Evolutionary conservation across 2,329 filamentous ascomycete species (phyloP).

Genomic region (Aureobasidium lini): DNA sequence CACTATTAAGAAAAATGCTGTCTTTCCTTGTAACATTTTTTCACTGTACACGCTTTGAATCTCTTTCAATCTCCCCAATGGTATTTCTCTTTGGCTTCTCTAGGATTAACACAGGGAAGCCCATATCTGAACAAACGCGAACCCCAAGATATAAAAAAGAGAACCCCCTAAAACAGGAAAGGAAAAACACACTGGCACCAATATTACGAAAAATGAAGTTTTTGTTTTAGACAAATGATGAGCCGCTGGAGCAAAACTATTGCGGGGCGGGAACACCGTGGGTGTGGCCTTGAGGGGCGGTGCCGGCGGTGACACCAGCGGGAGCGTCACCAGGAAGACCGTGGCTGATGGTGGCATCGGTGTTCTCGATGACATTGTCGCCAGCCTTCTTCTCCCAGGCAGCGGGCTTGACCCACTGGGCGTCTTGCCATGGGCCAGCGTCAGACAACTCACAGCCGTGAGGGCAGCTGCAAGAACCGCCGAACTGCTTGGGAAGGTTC

Average conservation of each 20-base stretch:
- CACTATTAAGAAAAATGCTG: not conserved
- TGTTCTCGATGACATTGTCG: constrained; percentile 24
- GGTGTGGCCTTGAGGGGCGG: constrained; percentile 5
- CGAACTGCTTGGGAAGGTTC: constrained; percentile 82
- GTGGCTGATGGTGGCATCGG: constrained; percentile 17
- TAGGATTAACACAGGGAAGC: not conserved
- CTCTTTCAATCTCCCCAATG: not conserved
- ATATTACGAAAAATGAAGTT: not conserved
- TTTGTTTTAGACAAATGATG: not conserved
- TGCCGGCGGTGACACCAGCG: not conserved
- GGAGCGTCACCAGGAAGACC: not conserved
- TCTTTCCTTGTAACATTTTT: too few relatives aligned
- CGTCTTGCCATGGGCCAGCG: constrained; percentile 79
- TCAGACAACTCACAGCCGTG: constrained; percentile 84
- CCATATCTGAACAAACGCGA: not conserved
- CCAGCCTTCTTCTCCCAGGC: constrained; percentile 38
- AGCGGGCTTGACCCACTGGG: constrained; percentile 54
- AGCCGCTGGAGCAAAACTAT: not conserved
- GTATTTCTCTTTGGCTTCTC: not conserved
- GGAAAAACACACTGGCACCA: not conserved
- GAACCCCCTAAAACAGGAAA: not conserved
- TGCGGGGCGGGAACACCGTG: constrained; percentile 9
- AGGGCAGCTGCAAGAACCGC: constrained; percentile 72
- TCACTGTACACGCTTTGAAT: not conserved
- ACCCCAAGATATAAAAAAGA: not conserved